Base-by-base conservation (phyloP, 2,329 filamentous ascomycete species). In the Colletotrichum acutatum region DNA sequence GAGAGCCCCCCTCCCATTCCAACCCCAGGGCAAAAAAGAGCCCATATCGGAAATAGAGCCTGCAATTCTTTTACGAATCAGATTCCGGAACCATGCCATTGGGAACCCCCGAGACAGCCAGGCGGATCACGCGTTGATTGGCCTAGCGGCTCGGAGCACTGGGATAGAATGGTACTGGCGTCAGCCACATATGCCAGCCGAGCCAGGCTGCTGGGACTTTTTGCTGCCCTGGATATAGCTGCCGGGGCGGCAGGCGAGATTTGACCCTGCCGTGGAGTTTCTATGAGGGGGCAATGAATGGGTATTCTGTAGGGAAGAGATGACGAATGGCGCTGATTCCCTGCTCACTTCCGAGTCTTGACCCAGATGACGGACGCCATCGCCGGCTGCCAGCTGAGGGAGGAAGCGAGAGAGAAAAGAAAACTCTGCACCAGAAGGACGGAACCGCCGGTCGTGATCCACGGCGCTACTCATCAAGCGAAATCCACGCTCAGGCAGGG, bases 51-150 rank as follows among this genome's bases (percentile, higher is more conserved):
- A 72, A 60, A 65, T 70, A 24, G 46, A 59, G 54, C 46, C 70
- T 22, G 59, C 66, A 65, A 46, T 64, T 59, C 66, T 65, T 28
- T 61, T 69, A 70, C 70, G 60, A 70, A 72, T 65, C 54, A 56
- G 66, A 70, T 70, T 72, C 60, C 70, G 60, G 60, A 70, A 60
- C 70, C 70, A 70, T 72, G 70, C 56, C 49, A 56, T 65, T 72
- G 70, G 70, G 70, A 70, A 64, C 42, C 66, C 46, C 60, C 49
- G 70, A 70, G 59, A 70, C 66, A 26, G 54, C 42, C 70, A 49
- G 42, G 54, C 54, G 70, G 70, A 26, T 42, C 32, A 6, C 28
- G 16, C 32, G 66, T 19, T 72, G 53, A 70, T 72, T 72, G 66
- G 70, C 16, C 19, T 22, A 59, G 22, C 26, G 5, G 19, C 14